Evolutionary conservation across 192 early-diverging fungal genomes (phyloP), one percentile per base, ranked within the genome.

Genomic region (Spizellomyces punctatus): DNA sequence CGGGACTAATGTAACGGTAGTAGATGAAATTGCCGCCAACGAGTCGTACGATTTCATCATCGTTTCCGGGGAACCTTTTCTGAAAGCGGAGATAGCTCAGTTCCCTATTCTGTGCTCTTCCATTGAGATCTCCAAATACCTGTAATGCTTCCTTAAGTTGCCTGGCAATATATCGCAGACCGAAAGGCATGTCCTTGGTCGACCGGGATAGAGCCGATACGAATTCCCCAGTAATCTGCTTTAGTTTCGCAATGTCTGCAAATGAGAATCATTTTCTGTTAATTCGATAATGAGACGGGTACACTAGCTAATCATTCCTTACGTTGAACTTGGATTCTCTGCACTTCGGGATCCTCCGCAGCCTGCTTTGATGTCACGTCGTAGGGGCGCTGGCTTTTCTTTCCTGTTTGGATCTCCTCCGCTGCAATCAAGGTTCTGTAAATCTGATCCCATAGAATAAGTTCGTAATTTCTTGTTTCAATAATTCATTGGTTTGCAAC

Each of bases 1-100:
- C 96, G 19, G 98, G 98, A 80, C 95, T 99, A 76, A 99, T 92
- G 79, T 98, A 99, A 46, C 96, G 90, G 79, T 99, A 99, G 83
- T 96, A 99, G 22, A 99, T 89, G 68, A 99, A 80, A 67, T 99
- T 93, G 54, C 62, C 71, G 5, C 96, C 96, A 43, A 99, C 89
- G 44, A 96, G 85, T 73, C 91, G 92, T 61, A 90, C 88, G 55
- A 99, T 91, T 64, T 92, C 90, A 41, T 85, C 85, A 60, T 93
- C 91, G 9, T 86, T 93, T 0, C 89, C 80, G 0, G 91, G 91
- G 86, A 98, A 99, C 71, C 95, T 93, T 41, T 79, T 82, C 56
- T 78, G 70, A 36, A 36, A 36, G 27, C 68, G 12, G 12, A 46
- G 60, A 41, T 10, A 73, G 10, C 41, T 19, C 19, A 61, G 21